Evolutionary conservation across 108 stramenopile species (phyloP), one percentile per base, ranked within the genome.

Genomic region (Skeletonema tropicum): DNA sequence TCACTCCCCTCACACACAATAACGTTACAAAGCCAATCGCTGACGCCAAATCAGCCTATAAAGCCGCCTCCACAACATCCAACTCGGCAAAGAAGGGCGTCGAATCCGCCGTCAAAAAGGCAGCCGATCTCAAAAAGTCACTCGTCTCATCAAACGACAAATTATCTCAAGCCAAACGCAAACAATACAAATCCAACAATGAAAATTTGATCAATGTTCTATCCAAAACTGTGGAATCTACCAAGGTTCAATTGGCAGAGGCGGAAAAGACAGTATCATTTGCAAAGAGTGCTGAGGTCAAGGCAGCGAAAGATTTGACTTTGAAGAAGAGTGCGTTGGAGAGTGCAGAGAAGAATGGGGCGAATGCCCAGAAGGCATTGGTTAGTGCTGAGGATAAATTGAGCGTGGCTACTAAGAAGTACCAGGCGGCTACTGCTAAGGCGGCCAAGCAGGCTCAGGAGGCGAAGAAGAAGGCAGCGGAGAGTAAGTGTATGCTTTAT

Each of bases 151-250:
- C 25, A 25, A 64, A 64, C 39, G 64, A 64, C 38, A 64, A 38
- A 64, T 64, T 64, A 11, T 10, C 64, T 3, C 15, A 64, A 39
- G 64, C 64, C 35, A 64, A 55, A 23, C 52, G 52, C 52, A 55
- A 55, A 55, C 52, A 62, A 26, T 62, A 31, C 25, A 64, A 64
- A 64, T n/a, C 32, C n/a, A 41, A 64, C 6, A 64, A 38, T 39
- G 36, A 33, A 17, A 64, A 64, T 3, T 64, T 64, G 36, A 41
- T 64, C n/a, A 39, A 64, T 36, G 25, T 64, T 14, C n/a, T 41
- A 64, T 19, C 39, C 25, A 64, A 33, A 36, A 25, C 64, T 6
- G 39, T 39, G 10, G 64, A 13, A 39, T 38, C 36, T 45, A 32
- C 30, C 25, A 39, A 64, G 64, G 21, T 39, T 3, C 35, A 64